Base-by-base conservation (phyloP, 495 filamentous ascomycete species). In the Hypoxylon cercidicola region DNA sequence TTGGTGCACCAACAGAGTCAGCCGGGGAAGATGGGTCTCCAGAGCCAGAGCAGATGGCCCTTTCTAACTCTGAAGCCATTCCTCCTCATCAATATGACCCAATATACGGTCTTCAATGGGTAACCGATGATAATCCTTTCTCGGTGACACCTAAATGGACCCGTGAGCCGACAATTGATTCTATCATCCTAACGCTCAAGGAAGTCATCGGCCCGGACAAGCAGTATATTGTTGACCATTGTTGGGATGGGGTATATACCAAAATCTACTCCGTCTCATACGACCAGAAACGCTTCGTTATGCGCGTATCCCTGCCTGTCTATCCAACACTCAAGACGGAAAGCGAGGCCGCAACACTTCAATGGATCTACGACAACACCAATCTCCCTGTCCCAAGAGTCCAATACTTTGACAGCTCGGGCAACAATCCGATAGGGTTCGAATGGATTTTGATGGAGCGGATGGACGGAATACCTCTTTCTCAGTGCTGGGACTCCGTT, bases 361-460 rank as follows among this genome's bases (percentile, higher is more conserved):
- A 71, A 6, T 84, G 77, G 62, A 64, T 88, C 4, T 60, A 71
- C 13, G 61, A 69, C 20, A 67, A 70, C 32, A 85, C 85, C n/a
- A 68, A 66, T 5, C 72, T 88, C 2, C 87, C 85, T 0, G 78
- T 86, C 0, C 82, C 87, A 4, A 65, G 68, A 1, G 75, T 88
- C 18, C 61, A 79, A 19, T 77, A 77, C 16, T 85, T 77, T 39
- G 79, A 87, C 50, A 73, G 78, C 16, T 77, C 79, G 0, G 51
- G 57, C 4, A 43, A 75, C 5, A 86, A 83, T 60, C 73, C 74
- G 9, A 69, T 88, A 21, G 81, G 81, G 9, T 86, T 83, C 60
- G 85, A 87, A 75, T 89, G 85, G 86, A 81, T 87, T 0, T 58
- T 88, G 10, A 84, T 87, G 81, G 77, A 78, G 15, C 72, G 67